phyloP scores from a whole-genome alignment of 108 stramenopile genomes.

The Parmales sp. region DNA sequence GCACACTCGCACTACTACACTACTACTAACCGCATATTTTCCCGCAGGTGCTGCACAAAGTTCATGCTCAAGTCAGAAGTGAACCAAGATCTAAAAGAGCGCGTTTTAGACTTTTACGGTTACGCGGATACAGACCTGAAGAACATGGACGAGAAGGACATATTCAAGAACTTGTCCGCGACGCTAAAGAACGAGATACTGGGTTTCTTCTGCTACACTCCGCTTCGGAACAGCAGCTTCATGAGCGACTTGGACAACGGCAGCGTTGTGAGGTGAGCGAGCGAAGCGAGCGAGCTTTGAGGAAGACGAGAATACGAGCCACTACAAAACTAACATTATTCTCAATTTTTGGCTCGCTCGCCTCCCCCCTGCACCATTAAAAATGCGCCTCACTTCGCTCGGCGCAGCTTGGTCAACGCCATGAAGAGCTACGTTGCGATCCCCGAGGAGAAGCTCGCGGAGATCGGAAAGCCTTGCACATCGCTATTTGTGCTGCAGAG shows the following conservation, averaged over 20 bases:
- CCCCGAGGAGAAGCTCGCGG: slow-evolving; percentile 30
- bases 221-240: slow-evolving; percentile 26
- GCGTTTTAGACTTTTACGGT: slow-evolving; percentile 30
- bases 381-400: no score
- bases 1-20: no score
- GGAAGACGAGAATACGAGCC: no score
- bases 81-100: neutral
- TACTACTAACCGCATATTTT: no score
- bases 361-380: no score
- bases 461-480: slow-evolving; percentile 29
- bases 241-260: slow-evolving; percentile 30
- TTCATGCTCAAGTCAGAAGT: slow-evolving; percentile 29
- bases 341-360: no score
- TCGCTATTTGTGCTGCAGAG: slow-evolving; percentile 31
- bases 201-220: slow-evolving; percentile 27
- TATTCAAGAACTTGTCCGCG: slow-evolving; percentile 26
- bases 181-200: slow-evolving; percentile 27
- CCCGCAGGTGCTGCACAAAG: slow-evolving; percentile 35
- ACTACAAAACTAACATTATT: no score
- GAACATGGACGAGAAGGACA: slow-evolving; percentile 30
- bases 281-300: no score
- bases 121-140: slow-evolving; percentile 34
- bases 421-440: slow-evolving; percentile 33
- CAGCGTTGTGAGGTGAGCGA: no score
- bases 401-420: slow-evolving; percentile 20